These are phyloP conservation scores for Colletotrichum viniferum DNA, from an alignment of 2,329 filamentous ascomycete species.

Conservation along the genomic window DNA sequence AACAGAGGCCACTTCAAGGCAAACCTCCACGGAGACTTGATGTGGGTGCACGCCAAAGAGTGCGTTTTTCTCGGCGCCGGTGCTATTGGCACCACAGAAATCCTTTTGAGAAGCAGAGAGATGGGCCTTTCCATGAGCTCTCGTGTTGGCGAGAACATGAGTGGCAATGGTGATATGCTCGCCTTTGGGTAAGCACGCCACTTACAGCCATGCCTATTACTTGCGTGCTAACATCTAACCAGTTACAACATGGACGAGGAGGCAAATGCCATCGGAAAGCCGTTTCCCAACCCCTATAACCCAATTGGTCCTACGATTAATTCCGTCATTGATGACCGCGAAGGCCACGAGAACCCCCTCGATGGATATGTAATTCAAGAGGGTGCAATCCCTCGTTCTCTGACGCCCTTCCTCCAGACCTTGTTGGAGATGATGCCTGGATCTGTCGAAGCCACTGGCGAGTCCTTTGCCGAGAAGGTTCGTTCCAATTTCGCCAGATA, in stretches of 20 bases:
- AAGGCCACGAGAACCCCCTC: conserved; percentile 54
- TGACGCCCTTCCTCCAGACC: conserved; percentile 59
- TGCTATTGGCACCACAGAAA: conserved; percentile 68
- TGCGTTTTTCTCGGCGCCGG: conserved; percentile 72
- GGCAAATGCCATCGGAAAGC: conserved; percentile 60
- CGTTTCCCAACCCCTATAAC: conserved; percentile 51
- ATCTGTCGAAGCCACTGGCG: conserved; percentile 40
- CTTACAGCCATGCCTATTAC: not conserved
- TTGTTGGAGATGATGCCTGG: conserved; percentile 61
- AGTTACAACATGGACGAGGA: conserved; percentile 64
- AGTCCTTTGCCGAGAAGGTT: conserved; percentile 43
- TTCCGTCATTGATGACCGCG: conserved; percentile 64
- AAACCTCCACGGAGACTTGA: conserved; percentile 61
- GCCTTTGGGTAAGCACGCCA: conserved; percentile 56
- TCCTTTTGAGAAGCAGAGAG: conserved; percentile 63
- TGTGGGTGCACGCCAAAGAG: conserved; percentile 71
- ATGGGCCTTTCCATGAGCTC: conserved; percentile 63
- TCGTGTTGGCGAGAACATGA: conserved; percentile 63
- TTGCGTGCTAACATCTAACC: conserved; percentile 20
- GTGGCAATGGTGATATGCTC: conserved; percentile 70
- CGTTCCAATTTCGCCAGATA: conserved; percentile 51
- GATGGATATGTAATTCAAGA: conserved; percentile 71
- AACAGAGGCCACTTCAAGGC: conserved; percentile 59
- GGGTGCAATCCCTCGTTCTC: conserved; percentile 62
- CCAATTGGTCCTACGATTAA: conserved; percentile 68